Base-by-base conservation (phyloP, 1,284 basidiomycete species). In the Stereum hirsutum region DNA sequence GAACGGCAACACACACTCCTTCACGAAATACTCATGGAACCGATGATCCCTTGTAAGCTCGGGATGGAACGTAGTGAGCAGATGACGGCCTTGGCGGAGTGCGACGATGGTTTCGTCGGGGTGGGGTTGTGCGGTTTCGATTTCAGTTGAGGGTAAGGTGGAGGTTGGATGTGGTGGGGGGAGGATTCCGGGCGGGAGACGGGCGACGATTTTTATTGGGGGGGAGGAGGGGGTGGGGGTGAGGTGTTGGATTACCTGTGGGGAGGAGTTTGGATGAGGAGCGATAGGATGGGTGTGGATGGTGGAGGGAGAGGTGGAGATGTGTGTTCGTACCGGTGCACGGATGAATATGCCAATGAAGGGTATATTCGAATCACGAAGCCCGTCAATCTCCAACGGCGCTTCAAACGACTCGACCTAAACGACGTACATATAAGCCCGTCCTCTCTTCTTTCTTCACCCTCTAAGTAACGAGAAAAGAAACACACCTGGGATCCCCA, bases 331-430 rank as follows among this genome's bases (percentile, higher is more conserved):
- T 53, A 89, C 84, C 1, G 95, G 95, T 28, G 95, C 95, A 32
- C 95, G 89, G 54, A 99, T 99, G 64, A 99, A 99, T 35, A 97
- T 76, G 0, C 89, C 90, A 27, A 75, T 81, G 61, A 94, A 96
- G 0, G 88, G 78, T 30, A 63, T 58, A 1, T 74, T 62, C 1
- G 85, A 58, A 39, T 85, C 64, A 26, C 71, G 64, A 11, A 97
- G 64, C 21, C 74, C 78, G 10, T 75, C 69, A 4, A 94, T 81
- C 17, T 65, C 57, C 10, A 98, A 67, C 0, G 78, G 72, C 0
- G 80, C 82, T 59, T 96, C 91, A 57, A 98, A 98, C 2, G 89
- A 93, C 57, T 94, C 92, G 6, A 91, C 69, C 87, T 89, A 50
- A 8, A 37, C 44, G 41, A 43, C 27, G n/a, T n/a, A n/a, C n/a